Base-by-base conservation (phyloP, 495 filamentous ascomycete genomes). In the Podospora australis region DNA sequence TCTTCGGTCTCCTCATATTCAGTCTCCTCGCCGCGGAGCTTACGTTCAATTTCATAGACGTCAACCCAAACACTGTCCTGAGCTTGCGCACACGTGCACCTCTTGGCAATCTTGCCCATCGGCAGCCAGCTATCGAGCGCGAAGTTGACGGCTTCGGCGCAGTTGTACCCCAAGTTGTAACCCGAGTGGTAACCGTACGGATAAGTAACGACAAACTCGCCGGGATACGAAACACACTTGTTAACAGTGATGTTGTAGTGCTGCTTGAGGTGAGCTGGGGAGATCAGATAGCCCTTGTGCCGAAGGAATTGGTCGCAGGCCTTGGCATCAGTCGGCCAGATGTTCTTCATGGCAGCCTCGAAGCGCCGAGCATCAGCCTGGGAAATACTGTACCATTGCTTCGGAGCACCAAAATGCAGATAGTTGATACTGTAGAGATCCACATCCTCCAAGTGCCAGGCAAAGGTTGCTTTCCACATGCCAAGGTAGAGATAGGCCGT, bases 341-440 rank as follows among this genome's bases (percentile, higher is more conserved):
- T 87, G 48, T 80, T 88, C 62, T 87, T 89, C 92, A 98, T 98
- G 39, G 88, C 90, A 7, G 83, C 81, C 67, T 98, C 92, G 62
- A 98, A 98, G 8, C 83, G 79, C 40, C 87, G 77, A n/a, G 92
- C 92, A 66, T 98, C 92, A 46, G 84, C 85, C 62, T 96, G 94
- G 1, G 91, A 95, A 50, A 98, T 98, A 64, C 90, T 96, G 69
- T 98, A 98, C 92, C 92, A 98, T 62, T 98, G 92, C 64, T 98
- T 98, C 4, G 92, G 92, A 9, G 92, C 92, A 35, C 92, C 92
- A 63, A 98, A 98, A 62, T 98, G 92, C 50, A 98, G 90, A 65
- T 96, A 98, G 70, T 98, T 98, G 74, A 98, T 98, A 69, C 90
- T 96, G 77, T 97, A 97, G 2, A 98, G 79, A 70, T 98, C 92